These are phyloP conservation scores for Alternaria novae-zelandiae DNA, from an alignment of 2,329 filamentous ascomycete genomes.

Conservation along the genomic window DNA sequence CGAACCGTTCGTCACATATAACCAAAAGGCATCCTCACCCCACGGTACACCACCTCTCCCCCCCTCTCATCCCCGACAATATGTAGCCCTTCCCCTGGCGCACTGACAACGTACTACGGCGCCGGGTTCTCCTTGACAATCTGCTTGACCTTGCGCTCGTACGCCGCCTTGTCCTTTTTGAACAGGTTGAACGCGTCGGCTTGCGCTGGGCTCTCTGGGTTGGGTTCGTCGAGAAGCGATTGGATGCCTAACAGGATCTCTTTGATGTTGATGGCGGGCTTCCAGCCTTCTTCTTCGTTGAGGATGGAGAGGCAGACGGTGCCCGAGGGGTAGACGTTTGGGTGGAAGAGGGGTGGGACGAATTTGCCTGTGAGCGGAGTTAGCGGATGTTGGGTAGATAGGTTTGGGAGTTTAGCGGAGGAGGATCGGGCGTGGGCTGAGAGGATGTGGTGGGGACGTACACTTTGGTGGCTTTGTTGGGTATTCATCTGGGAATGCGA, in stretches of 20 bases:
- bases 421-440: not conserved
- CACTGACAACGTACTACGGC: conserved; percentile 55
- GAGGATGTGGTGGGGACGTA: conserved; percentile 57
- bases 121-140: conserved; percentile 90
- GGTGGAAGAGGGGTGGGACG: conserved; percentile 92
- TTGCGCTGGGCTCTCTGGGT: conserved; percentile 94
- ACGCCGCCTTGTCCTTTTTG: conserved; percentile 85
- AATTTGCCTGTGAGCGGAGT: conserved; percentile 76
- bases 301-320: conserved; percentile 97
- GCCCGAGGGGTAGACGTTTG: conserved; percentile 97
- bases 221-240: conserved; percentile 93
- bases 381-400: not conserved
- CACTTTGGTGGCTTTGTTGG: conserved; percentile 99
- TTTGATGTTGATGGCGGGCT: conserved; percentile 97
- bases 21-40: not conserved
- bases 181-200: conserved; percentile 97
- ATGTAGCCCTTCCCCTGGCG: not conserved
- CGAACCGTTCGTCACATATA: not conserved
- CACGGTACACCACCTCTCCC: not conserved
- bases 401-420: not conserved
- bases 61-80: not conserved
- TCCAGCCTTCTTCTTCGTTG: conserved; percentile 99
- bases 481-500: conserved; percentile 96
- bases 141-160: conserved; percentile 85
- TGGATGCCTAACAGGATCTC: conserved; percentile 97